Conservation (phyloP, 2,329 filamentous ascomycete species). For the Macrophomina pseudophaseolina region DNA sequence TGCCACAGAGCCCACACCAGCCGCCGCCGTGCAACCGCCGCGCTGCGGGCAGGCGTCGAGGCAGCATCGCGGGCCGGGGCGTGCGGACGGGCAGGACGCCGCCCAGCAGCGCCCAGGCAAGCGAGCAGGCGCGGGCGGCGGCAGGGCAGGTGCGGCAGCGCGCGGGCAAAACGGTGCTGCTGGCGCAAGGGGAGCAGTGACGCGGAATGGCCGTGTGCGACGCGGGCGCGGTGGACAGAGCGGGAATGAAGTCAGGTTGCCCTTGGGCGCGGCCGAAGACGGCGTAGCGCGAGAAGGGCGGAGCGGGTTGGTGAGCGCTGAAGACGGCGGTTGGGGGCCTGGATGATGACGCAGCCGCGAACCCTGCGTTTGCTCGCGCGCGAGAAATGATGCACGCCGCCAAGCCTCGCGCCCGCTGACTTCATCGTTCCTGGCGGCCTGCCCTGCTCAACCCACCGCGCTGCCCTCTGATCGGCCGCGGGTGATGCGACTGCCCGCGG, state of each 20-base stretch:
- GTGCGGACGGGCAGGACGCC: background rate
- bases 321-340: background rate
- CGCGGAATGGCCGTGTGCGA: constrained; percentile 16
- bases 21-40: background rate
- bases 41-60: background rate
- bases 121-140: background rate
- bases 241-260: constrained; percentile 15
- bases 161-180: background rate
- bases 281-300: background rate
- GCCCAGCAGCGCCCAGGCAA: background rate
- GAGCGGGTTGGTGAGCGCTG: background rate
- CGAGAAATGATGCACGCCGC: constrained; percentile 1
- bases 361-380: constrained; percentile 3
- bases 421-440: constrained; percentile 13
- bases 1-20: background rate
- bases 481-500: too few relatives aligned
- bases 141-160: background rate
- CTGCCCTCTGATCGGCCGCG: background rate
- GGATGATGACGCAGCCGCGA: constrained; percentile 12
- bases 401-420: constrained; percentile 12
- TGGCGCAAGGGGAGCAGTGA: background rate
- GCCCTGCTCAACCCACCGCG: background rate
- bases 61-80: background rate
- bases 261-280: background rate
- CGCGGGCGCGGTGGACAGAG: background rate